phyloP scores from a whole-genome alignment of 2,329 filamentous ascomycete species.

The Myriosclerotinia curreyana region DNA sequence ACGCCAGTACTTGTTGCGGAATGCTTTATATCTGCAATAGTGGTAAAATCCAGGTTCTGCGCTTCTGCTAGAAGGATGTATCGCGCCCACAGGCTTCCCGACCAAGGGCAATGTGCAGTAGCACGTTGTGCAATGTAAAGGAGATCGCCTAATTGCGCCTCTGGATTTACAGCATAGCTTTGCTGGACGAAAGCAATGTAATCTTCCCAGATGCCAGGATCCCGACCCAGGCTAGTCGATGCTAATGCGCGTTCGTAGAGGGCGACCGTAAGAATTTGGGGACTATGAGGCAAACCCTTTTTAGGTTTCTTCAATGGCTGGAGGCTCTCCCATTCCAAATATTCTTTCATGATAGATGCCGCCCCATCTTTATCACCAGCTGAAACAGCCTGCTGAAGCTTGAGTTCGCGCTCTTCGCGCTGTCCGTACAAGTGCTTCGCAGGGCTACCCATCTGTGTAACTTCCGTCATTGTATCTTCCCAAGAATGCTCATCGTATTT shows the following conservation, averaged over 20 bases:
- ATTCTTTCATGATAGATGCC: constrained; percentile 56
- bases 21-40: constrained; percentile 88
- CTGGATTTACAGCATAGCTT: constrained; percentile 34
- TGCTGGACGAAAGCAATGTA: constrained; percentile 47
- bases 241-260: constrained; percentile 77
- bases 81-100: constrained; percentile 84
- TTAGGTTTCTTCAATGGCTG: constrained; percentile 55
- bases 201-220: constrained; percentile 78
- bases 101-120: constrained; percentile 90
- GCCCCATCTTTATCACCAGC: constrained; percentile 55
- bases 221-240: constrained; percentile 60
- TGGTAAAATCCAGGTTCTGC: constrained; percentile 69
- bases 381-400: constrained; percentile 57
- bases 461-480: constrained; percentile 69
- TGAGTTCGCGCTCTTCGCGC: constrained; percentile 67
- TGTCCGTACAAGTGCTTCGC: constrained; percentile 62
- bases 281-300: constrained; percentile 45
- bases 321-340: constrained; percentile 80
- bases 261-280: constrained; percentile 54
- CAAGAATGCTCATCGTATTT: constrained; percentile 68
- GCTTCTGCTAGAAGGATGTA: constrained; percentile 83
- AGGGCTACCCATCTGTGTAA: constrained; percentile 59
- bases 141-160: constrained; percentile 47
- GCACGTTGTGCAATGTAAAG: constrained; percentile 76
- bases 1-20: constrained; percentile 82